Percentiles rank a stretch among this genome's conserved stretches.
Evolutionary conservation across 345 rosid genomes (phyloP).

Genomic region (Zanthoxylum bungeanum): DNA sequence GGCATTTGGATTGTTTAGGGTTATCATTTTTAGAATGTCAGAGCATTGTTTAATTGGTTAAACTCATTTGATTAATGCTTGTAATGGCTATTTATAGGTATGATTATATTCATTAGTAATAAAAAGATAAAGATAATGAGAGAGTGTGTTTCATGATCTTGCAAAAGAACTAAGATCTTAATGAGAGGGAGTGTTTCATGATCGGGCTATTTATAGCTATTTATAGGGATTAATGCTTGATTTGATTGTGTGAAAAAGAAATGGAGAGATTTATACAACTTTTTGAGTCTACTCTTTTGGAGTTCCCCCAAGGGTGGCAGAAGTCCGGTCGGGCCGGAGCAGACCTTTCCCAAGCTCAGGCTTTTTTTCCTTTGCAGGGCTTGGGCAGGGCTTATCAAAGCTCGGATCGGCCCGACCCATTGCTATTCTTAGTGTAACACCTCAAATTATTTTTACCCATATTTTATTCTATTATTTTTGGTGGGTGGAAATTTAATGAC

Average conservation of each 20-base stretch:
- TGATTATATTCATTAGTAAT: constrained; percentile 20
- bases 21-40: constrained; percentile 36
- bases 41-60: constrained; percentile 35
- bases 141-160: constrained; percentile 6
- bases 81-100: constrained; percentile 34
- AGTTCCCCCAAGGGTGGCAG: constrained; percentile 12
- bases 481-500: too few relatives aligned
- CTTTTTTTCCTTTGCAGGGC: too few relatives aligned
- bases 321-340: too few relatives aligned
- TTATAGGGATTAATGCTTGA: constrained; percentile 18
- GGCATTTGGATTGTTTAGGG: constrained; percentile 25
- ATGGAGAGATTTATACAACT: neutral
- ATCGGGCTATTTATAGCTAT: too few relatives aligned
- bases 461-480: too few relatives aligned
- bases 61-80: constrained; percentile 15
- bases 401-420: too few relatives aligned
- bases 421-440: too few relatives aligned
- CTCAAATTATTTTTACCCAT: too few relatives aligned
- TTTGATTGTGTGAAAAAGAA: constrained; percentile 14
- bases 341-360: too few relatives aligned
- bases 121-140: neutral
- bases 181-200: neutral
- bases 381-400: too few relatives aligned
- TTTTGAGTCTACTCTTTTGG: constrained; percentile 2
- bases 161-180: constrained; percentile 7